Evolutionary conservation across 371 early-diverging fungal species (phyloP).

Genomic region (Mucor velutinosus): DNA sequence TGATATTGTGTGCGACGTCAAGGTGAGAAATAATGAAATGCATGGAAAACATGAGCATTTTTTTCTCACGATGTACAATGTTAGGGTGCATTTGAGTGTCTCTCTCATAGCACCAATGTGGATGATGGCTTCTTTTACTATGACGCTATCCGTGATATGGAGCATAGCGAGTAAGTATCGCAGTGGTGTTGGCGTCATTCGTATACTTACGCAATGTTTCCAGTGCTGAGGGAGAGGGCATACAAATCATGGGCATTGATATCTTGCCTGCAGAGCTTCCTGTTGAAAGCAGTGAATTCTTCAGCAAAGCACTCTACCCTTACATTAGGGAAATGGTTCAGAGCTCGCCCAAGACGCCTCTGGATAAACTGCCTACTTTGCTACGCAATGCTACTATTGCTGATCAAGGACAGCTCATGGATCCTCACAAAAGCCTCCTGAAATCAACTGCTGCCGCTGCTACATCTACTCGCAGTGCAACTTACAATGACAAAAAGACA

Average conservation of each 20-base stretch:
- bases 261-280: slow-evolving; percentile 97
- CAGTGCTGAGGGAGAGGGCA: slow-evolving; percentile 77
- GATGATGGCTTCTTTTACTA: slow-evolving; percentile 92
- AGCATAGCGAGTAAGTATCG: slow-evolving; percentile 70
- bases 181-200: background rate
- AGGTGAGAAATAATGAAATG: slow-evolving; percentile 51
- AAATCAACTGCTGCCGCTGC: slow-evolving; percentile 24
- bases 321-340: slow-evolving; percentile 71
- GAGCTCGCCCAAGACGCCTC: slow-evolving; percentile 8
- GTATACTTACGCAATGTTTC: background rate
- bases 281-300: slow-evolving; percentile 89
- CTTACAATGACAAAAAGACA: slow-evolving; percentile 38
- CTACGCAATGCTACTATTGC: slow-evolving; percentile 82
- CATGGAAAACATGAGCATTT: background rate
- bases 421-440: slow-evolving; percentile 55
- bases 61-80: slow-evolving; percentile 2
- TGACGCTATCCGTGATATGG: slow-evolving; percentile 73
- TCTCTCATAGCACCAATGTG: slow-evolving; percentile 84
- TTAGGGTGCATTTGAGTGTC: slow-evolving; percentile 91
- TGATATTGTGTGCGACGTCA: slow-evolving; percentile 95
- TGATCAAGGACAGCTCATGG: slow-evolving; percentile 64
- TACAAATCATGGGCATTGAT: slow-evolving; percentile 95
- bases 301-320: slow-evolving; percentile 85
- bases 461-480: background rate
- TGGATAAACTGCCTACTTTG: slow-evolving; percentile 21